phyloP scores from a whole-genome alignment of 169 alveolate genomes.

The Plasmodium gallinaceum region DNA sequence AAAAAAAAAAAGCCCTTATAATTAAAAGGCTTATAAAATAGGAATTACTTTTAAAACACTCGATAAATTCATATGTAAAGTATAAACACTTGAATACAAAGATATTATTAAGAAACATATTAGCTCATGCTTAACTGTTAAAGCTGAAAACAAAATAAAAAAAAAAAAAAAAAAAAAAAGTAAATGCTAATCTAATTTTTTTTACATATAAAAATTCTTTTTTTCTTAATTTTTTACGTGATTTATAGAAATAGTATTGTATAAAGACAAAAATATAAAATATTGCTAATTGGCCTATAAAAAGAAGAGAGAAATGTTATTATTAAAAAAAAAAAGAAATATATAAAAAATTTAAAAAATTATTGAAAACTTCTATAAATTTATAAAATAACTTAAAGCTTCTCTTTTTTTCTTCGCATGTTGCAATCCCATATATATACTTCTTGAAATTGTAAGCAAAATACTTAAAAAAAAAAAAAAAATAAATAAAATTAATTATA shows the following conservation, averaged over 20 bases:
- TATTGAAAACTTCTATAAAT: neutral
- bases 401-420: constrained; percentile 62
- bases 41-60: constrained; percentile 53
- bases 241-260: constrained; percentile 48
- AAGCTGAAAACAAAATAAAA: constrained; percentile 34
- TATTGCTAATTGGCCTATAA: constrained; percentile 32
- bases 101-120: constrained; percentile 30
- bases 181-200: neutral
- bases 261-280: constrained; percentile 1
- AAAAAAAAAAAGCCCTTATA: constrained; percentile 13
- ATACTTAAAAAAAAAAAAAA: constrained; percentile 16
- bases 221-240: constrained; percentile 39
- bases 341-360: no score
- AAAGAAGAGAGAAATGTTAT: neutral
- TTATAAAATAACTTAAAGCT: constrained; percentile 28
- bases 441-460: constrained; percentile 22
- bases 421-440: constrained; percentile 44
- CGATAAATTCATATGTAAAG: constrained; percentile 55
- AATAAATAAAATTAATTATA: neutral
- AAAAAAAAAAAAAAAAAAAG: neutral
- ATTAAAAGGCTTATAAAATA: neutral
- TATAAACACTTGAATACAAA: constrained; percentile 42
- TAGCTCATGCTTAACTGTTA: constrained; percentile 38
- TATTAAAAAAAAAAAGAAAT: no score
- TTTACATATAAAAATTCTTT: neutral